Base-by-base conservation (phyloP, 345 rosid species). In the Trapa incisa region DNA sequence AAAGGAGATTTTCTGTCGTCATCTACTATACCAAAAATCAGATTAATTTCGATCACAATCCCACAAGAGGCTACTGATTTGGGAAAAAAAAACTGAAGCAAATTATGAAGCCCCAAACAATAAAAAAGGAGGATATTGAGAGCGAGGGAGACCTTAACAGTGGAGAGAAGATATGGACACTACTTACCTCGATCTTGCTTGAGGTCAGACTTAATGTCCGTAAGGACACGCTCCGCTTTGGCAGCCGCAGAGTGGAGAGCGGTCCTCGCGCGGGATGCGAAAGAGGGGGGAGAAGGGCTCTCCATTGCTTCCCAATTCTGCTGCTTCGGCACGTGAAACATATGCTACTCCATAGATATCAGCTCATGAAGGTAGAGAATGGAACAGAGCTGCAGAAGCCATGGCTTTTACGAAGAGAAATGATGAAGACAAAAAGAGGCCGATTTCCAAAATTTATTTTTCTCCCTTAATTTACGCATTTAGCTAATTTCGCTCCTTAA, bases 161-260 rank as follows among this genome's bases (percentile, higher is more conserved):
- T 22, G 29, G 29, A 22, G 29, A 22, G 29, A 22, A 22, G 29
- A 22, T 22, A 22, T 22, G 29, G 0, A 22, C 29, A 22, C 29
- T 37, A 38, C 64, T 60, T 1, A 87, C 97, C 96, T 77, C 79
- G 89, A 82, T 93, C 97, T 77, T 88, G 87, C 78, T 76, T 83
- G 66, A 92, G 78, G 74, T 92, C 98, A 72, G 82, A 75, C 75
- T 78, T 86, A 67, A 92, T 80, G 74, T 92, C 98, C 70, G 82
- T 67, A 78, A 93, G 75, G 66, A 88, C 98, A 56, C 94, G 97
- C 85, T 93, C 98, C 81, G 98, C 97, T 83, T 88, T 88, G 67
- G 96, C 97, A 29, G 98, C 96, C 54, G 96, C 98, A 47, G 98
- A 90, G 79, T 88, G 86, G 78, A 93, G 77, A 78, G 96, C 98